Percentiles rank a stretch among this genome's conserved stretches.
These are phyloP conservation scores for Melampsora larici-populina DNA, from an alignment of 1,284 basidiomycete species.

Conservation along the genomic window DNA sequence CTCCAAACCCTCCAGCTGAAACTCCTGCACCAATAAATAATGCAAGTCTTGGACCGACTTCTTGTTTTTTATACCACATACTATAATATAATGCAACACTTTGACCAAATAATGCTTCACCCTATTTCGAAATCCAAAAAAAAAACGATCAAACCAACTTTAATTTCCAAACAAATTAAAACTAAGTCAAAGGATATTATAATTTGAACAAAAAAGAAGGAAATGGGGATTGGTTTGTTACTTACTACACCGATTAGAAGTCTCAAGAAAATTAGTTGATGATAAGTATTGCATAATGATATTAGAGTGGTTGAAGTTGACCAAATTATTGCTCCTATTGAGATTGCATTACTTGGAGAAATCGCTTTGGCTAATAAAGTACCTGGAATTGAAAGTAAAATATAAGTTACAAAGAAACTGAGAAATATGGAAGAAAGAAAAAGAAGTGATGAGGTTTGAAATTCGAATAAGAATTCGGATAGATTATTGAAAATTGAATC, in stretches of 20 bases:
- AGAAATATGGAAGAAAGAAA: too few species aligned
- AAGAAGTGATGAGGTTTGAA: too few species aligned
- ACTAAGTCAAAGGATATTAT: too few species aligned
- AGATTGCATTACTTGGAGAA: neutral
- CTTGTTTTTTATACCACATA: slow-evolving; percentile 70
- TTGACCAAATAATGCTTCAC: slow-evolving; percentile 68
- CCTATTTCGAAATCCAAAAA: neutral
- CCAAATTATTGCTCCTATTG: neutral
- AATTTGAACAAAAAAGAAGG: too few species aligned
- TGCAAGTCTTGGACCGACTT: slow-evolving; percentile 64
- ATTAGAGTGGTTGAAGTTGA: neutral
- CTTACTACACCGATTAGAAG: neutral
- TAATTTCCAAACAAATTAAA: too few species aligned
- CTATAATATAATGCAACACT: slow-evolving; percentile 71
- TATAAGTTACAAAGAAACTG: neutral
- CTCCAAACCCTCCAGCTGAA: slow-evolving; percentile 72
- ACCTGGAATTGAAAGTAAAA: neutral
- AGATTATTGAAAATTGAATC: too few species aligned
- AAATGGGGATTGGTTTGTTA: too few species aligned
- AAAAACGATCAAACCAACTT: too few species aligned
- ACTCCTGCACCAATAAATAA: slow-evolving; percentile 76
- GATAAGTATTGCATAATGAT: neutral
- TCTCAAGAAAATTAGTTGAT: neutral
- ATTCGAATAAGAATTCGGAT: too few species aligned
- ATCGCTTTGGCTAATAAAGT: neutral